Conservation (phyloP, 2,329 filamentous ascomycete species). For the Ophiostoma montium region DNA sequence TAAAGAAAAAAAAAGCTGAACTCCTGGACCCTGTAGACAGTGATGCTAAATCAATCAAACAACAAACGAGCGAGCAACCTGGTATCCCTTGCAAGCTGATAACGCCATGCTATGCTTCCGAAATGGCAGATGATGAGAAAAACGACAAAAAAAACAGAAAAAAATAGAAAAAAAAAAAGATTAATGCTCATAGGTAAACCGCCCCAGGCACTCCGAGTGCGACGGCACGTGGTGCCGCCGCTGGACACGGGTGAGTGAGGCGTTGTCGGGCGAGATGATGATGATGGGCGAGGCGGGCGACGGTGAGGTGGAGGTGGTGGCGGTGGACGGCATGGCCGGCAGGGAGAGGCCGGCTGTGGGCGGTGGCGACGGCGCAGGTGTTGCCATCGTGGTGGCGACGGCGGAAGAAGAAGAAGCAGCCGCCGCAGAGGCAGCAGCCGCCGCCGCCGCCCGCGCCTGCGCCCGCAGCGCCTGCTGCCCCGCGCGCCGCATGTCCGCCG, state of each 20-base stretch:
- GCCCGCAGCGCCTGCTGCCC: slow-evolving; percentile 18
- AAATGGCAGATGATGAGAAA: not conserved
- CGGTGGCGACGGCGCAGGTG: not conserved
- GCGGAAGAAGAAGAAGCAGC: not conserved
- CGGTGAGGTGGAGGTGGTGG: not conserved
- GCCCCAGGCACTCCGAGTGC: slow-evolving; percentile 4
- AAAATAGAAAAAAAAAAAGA: not conserved
- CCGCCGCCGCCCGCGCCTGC: not conserved
- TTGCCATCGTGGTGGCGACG: not conserved
- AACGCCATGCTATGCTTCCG: not conserved
- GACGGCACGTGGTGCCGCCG: slow-evolving; percentile 6
- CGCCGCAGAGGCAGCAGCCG: not conserved
- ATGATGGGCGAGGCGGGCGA: not conserved
- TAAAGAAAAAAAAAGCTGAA: not conserved
- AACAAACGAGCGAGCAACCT: not conserved
- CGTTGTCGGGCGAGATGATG: not conserved
- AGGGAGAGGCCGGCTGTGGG: not conserved
- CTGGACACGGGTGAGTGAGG: not conserved
- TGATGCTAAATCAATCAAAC: not conserved
- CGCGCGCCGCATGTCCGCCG: slow-evolving; percentile 50
- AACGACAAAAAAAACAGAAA: not conserved
- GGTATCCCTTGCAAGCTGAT: not conserved
- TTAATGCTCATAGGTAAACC: not conserved
- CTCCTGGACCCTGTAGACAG: not conserved
- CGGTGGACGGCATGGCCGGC: not conserved